These are phyloP conservation scores for Backusella australiensis DNA, from an alignment of 192 early-diverging fungal species.

Conservation along the genomic window DNA sequence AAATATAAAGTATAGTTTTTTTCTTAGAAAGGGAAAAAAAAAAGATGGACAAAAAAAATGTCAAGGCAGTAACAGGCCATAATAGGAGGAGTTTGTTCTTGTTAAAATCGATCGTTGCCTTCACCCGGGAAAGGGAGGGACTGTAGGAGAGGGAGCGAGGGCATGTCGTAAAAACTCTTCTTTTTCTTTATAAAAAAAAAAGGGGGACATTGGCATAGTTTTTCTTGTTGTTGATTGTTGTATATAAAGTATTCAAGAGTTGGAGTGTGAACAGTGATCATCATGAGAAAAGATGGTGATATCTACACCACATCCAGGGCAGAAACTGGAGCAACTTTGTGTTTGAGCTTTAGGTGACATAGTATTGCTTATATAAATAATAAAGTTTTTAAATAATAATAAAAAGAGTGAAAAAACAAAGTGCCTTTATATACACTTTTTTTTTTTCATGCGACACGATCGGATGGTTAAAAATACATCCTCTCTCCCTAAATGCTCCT, in stretches of 20 bases:
- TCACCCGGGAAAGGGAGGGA: no score
- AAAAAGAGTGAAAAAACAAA: neutral
- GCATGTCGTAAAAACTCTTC: neutral
- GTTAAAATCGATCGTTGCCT: no score
- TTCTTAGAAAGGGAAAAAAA: no score
- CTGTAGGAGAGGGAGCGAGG: no score
- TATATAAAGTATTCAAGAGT: neutral
- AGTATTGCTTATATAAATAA: neutral
- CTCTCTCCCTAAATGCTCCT: neutral
- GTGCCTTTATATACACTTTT: neutral
- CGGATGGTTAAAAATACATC: neutral
- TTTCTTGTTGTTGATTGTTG: neutral
- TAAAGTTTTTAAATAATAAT: neutral
- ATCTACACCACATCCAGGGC: slow-evolving; percentile 13
- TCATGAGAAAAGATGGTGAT: slow-evolving; percentile 15
- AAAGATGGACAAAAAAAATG: no score
- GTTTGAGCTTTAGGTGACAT: neutral
- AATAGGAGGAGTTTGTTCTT: no score
- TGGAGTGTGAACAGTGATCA: slow-evolving; percentile 7
- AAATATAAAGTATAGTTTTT: neutral
- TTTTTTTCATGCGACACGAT: slow-evolving; percentile 5
- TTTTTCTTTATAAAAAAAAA: neutral
- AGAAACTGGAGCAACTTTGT: neutral
- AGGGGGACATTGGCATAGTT: neutral
- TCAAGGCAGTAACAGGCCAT: no score